These are phyloP conservation scores for Pythium brassicae DNA, from an alignment of 352 stramenopile species.

Conservation along the genomic window DNA sequence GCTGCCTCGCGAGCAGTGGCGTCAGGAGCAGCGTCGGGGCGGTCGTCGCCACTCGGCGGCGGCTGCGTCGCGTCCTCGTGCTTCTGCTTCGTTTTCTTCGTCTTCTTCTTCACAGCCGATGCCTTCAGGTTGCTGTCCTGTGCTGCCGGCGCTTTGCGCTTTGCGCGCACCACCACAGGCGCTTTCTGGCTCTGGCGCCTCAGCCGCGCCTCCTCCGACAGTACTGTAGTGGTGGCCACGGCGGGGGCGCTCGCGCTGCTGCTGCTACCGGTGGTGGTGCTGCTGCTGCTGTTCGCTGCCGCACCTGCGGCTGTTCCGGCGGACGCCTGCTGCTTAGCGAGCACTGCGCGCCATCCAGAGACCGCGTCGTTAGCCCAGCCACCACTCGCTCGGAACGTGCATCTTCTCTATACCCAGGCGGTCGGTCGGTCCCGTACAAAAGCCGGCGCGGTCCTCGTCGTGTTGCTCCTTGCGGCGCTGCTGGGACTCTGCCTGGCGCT, in stretches of 20 bases:
- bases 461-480: conserved; percentile 58
- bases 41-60: too few species aligned
- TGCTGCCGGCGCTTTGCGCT: conserved; percentile 36
- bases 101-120: too few species aligned
- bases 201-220: conserved; percentile 13
- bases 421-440: conserved; percentile 48
- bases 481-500: conserved; percentile 39
- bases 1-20: conserved; percentile 9
- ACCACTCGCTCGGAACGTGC: neutral
- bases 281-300: conserved; percentile 15
- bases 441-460: conserved; percentile 67
- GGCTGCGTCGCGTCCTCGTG: neutral
- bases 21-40: too few species aligned
- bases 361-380: neutral
- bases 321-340: conserved; percentile 36
- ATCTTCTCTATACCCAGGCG: neutral
- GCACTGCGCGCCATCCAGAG: conserved; percentile 22
- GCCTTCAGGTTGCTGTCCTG: neutral
- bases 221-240: neutral
- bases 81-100: conserved; percentile 17
- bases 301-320: neutral
- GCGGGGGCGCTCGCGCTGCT: neutral
- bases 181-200: conserved; percentile 26
- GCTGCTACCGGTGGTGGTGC: conserved; percentile 5
- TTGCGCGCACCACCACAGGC: conserved; percentile 45